Base-by-base conservation (phyloP, 2,329 filamentous ascomycete species). In the Polytolypa hystricis region DNA sequence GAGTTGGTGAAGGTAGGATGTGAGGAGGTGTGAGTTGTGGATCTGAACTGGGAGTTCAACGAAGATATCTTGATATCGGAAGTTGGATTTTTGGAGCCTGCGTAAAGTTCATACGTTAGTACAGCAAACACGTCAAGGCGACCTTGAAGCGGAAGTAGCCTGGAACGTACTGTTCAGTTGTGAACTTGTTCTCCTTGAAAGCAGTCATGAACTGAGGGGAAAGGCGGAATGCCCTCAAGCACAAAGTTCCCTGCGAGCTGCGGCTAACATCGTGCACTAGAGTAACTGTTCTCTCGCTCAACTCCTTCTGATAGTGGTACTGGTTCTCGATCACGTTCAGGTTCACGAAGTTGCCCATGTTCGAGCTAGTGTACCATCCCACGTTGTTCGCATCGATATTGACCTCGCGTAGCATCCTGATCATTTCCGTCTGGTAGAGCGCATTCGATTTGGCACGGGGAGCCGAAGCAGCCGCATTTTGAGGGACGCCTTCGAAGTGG, bases 341-440 rank as follows among this genome's bases (percentile, higher is more conserved):
- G 70, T 87, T 95, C 71, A 96, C 74, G 53, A 96, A 96, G 72
- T 94, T 96, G 63, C 91, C 91, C 84, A 98, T 93, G 62, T 86
- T 94, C 46, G 87, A 85, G 68, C 86, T 95, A 41, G 86, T 95
- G 69, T 98, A 98, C 87, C 87, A 98, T 54, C 91, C 91, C 42
- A 93, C 85, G 55, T 85, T 93, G 71, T 96, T 94, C 48, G 91
- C 91, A 61, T 98, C 91, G 42, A 96, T 84, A 62, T 96, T 98
- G 55, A 98, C 91, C 66, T 96, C 91, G 61, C 89, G 82, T 45
- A 96, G 69, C 63, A 91, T 86, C 56, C 86, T 83, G 64, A 98
- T 89, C 89, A 96, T 96, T 65, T 98, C 91, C 48, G 77, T 80
- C 68, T 94, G 84, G 67, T 98, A 96, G 50, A 71, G 66, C 15